phyloP scores from a whole-genome alignment of 2,329 filamentous ascomycete genomes.

The Neofusicoccum parvum region DNA sequence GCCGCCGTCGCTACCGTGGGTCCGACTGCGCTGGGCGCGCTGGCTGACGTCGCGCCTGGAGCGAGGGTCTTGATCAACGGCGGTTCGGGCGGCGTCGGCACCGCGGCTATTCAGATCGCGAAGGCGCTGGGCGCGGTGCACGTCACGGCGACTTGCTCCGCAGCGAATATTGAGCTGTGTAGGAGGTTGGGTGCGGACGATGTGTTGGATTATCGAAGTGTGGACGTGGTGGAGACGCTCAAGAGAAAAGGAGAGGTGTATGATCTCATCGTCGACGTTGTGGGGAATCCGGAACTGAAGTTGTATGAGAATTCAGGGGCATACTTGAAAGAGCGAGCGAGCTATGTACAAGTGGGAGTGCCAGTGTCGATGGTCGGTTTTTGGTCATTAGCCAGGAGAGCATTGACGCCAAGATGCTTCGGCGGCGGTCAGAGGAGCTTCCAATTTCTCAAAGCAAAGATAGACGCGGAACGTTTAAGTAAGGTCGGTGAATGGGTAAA shows the following conservation, averaged over 20 bases:
- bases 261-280: constrained; percentile 43
- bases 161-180: constrained; percentile 59
- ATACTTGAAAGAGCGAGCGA: not conserved
- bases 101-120: constrained; percentile 64
- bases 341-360: not conserved
- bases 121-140: constrained; percentile 59
- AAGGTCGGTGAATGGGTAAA: not conserved
- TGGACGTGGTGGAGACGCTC: not conserved
- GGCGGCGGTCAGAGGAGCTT: not conserved
- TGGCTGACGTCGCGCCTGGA: not conserved
- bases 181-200: constrained; percentile 64
- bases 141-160: constrained; percentile 63
- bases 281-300: constrained; percentile 27
- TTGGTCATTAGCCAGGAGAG: not conserved
- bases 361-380: not conserved
- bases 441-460: not conserved
- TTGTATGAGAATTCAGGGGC: not conserved
- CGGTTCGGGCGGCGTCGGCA: constrained; percentile 63
- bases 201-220: constrained; percentile 59
- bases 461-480: not conserved
- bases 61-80: constrained; percentile 66
- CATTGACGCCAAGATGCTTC: not conserved
- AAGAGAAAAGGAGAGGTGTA: constrained; percentile 34
- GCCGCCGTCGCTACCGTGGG: constrained; percentile 42
- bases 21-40: not conserved